These are phyloP conservation scores for Nematocida sp. DNA, from an alignment of 371 early-diverging fungal species.

Conservation along the genomic window DNA sequence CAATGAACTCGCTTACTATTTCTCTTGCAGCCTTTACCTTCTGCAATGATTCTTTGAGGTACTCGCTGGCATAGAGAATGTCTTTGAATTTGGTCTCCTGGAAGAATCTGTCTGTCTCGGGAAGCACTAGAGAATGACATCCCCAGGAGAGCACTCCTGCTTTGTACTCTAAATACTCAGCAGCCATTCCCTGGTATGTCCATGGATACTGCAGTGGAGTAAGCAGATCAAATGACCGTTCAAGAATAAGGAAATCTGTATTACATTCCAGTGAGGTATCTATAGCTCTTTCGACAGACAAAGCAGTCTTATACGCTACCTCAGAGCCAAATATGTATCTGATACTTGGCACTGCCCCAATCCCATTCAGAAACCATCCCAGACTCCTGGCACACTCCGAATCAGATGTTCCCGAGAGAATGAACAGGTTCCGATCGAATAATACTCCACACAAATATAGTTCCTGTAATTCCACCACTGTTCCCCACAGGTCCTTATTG, in stretches of 20 bases:
- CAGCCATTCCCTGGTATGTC: conserved; percentile 97
- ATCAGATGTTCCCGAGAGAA: not conserved
- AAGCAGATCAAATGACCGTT: conserved; percentile 85
- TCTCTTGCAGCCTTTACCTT: conserved; percentile 52
- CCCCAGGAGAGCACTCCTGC: conserved; percentile 81
- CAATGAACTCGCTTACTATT: conserved; percentile 51
- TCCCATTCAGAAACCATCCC: conserved; percentile 44
- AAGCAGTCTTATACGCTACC: conserved; percentile 8
- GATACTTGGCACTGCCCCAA: conserved; percentile 55
- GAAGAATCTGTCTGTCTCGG: conserved; percentile 58
- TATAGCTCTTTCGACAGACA: not conserved
- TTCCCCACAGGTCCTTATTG: conserved; percentile 54
- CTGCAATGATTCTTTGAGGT: conserved; percentile 49
- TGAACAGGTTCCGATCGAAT: conserved; percentile 32
- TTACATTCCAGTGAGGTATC: conserved; percentile 6
- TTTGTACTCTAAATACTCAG: conserved; percentile 82
- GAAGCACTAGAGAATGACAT: conserved; percentile 32
- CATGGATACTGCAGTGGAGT: conserved; percentile 90
- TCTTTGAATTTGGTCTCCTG: conserved; percentile 57
- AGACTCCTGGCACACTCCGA: conserved; percentile 40
- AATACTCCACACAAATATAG: conserved; percentile 57
- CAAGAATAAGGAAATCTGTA: conserved; percentile 71
- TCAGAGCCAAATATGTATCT: conserved; percentile 37
- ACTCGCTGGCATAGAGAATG: conserved; percentile 40
- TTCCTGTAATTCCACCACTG: conserved; percentile 62